Conservation (phyloP, 2,329 filamentous ascomycete species). For the Pleurostoma richardsiae region DNA sequence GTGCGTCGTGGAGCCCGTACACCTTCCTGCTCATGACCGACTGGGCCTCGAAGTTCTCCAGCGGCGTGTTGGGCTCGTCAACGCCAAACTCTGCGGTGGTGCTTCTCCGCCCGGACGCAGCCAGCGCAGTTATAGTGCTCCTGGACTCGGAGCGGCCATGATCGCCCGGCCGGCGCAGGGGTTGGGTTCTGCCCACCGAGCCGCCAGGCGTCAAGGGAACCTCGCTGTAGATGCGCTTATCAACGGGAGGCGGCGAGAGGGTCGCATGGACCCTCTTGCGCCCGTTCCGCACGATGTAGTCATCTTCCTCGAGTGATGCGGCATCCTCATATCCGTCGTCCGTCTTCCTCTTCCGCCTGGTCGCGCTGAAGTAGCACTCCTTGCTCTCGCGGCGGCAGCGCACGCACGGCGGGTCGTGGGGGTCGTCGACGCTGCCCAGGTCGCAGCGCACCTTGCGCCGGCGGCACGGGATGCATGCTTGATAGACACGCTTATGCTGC, state of each 20-base stretch:
- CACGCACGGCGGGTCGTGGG: conserved; percentile 88
- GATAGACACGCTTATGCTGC: conserved; percentile 58
- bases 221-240: conserved; percentile 41
- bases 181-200: conserved; percentile 59
- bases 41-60: conserved; percentile 62
- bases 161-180: conserved; percentile 57
- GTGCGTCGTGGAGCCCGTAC: conserved; percentile 86
- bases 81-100: conserved; percentile 27
- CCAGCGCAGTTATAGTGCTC: conserved; percentile 22
- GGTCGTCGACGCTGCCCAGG: conserved; percentile 79
- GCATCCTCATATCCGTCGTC: conserved; percentile 50
- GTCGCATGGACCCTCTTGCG: conserved; percentile 58
- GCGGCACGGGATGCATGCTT: conserved; percentile 59
- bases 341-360: conserved; percentile 83
- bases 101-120: conserved; percentile 18
- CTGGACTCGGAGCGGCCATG: conserved; percentile 21
- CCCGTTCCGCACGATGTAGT: conserved; percentile 69
- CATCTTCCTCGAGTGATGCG: conserved; percentile 38
- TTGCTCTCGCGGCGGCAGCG: conserved; percentile 93
- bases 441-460: conserved; percentile 59
- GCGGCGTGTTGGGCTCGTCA: conserved; percentile 54
- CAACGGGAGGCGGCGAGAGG: conserved; percentile 34
- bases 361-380: conserved; percentile 95
- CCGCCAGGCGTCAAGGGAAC: conserved; percentile 62
- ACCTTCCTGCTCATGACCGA: conserved; percentile 66